Percentiles rank a stretch among this genome's conserved stretches.
Conservation (phyloP, 345 rosid genomes). For the Sonneratia alba region DNA sequence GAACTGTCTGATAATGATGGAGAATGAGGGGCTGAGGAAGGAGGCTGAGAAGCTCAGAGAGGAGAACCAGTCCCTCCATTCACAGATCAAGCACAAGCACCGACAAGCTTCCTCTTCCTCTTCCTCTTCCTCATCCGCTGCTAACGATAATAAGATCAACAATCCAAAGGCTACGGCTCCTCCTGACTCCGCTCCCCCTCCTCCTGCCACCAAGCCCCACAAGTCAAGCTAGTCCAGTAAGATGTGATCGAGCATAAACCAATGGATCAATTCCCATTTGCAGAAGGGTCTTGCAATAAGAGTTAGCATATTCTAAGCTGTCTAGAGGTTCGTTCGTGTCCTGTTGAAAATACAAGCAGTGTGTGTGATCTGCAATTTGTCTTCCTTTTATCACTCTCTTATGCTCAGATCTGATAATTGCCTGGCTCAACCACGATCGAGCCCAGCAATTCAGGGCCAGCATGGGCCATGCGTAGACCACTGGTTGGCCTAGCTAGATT, state of each 20-base stretch:
- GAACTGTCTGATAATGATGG: constrained; percentile 33
- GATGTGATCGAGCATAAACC: background rate
- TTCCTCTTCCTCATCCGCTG: background rate
- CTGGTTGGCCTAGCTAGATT: too few species aligned
- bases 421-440: too few species aligned
- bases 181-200: background rate
- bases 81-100: constrained; percentile 10
- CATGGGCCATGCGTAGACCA: too few species aligned
- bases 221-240: background rate
- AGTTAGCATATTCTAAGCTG: too few species aligned
- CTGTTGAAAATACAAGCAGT: too few species aligned
- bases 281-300: background rate
- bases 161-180: background rate
- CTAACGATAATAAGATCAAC: too few species aligned
- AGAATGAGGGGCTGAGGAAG: constrained; percentile 41
- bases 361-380: too few species aligned
- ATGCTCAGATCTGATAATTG: too few species aligned
- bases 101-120: background rate
- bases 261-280: background rate
- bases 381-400: too few species aligned
- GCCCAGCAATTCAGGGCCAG: too few species aligned
- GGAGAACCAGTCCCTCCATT: constrained; percentile 40
- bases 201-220: background rate
- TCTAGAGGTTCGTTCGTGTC: too few species aligned
- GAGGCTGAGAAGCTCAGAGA: constrained; percentile 36